Conservation (phyloP, 768 basidiomycete species). For the Tulasnella sp. region DNA sequence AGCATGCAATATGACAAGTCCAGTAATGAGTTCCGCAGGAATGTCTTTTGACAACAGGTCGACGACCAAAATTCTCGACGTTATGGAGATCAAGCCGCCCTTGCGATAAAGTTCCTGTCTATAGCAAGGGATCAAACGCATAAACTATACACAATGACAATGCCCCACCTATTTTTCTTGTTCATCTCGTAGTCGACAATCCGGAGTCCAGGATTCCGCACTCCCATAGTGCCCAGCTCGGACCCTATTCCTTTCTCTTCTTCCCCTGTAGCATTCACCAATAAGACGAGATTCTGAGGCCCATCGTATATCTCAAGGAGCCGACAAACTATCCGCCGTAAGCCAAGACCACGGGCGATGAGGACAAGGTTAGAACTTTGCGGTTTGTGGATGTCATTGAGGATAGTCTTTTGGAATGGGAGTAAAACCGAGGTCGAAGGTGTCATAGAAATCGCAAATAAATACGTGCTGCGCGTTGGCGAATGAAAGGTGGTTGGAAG, state of each 20-base stretch:
- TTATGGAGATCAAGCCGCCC: conserved; percentile 84
- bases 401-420: conserved; percentile 28
- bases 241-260: conserved; percentile 89
- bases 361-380: conserved; percentile 37
- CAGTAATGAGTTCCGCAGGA: conserved; percentile 75
- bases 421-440: too few relatives aligned
- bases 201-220: conserved; percentile 70
- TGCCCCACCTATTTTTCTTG: conserved; percentile 60
- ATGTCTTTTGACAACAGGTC: conserved; percentile 85
- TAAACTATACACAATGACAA: neutral
- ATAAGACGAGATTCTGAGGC: conserved; percentile 65
- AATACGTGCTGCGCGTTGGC: too few relatives aligned
- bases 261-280: conserved; percentile 70
- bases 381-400: conserved; percentile 28
- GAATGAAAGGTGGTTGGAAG: too few relatives aligned
- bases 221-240: conserved; percentile 86
- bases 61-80: conserved; percentile 86
- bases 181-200: conserved; percentile 73
- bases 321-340: conserved; percentile 70
- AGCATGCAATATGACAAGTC: conserved; percentile 80
- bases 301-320: conserved; percentile 89
- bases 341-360: conserved; percentile 80
- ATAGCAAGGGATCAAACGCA: conserved; percentile 10
- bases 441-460: too few relatives aligned
- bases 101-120: conserved; percentile 77